These are phyloP conservation scores for Mycena galericulata DNA, from an alignment of 768 basidiomycete species.

Conservation along the genomic window DNA sequence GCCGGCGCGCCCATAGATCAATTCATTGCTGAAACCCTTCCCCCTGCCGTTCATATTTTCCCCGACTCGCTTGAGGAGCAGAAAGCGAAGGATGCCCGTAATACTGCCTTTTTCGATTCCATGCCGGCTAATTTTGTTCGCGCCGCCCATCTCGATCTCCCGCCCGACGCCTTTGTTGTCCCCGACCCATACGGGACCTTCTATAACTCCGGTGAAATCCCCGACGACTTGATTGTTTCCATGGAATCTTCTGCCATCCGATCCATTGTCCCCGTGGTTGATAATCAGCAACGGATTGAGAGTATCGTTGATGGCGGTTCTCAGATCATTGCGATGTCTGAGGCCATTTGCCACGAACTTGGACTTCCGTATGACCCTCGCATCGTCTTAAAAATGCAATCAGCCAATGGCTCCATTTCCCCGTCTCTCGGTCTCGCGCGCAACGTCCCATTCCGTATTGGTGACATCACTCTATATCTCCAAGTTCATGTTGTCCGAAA, in stretches of 20 bases:
- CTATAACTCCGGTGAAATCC: neutral
- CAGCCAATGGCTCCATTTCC: neutral
- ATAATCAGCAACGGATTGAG: conserved; percentile 2
- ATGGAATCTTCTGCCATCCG: conserved; percentile 30
- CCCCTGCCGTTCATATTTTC: too few relatives aligned
- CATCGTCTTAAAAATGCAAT: neutral
- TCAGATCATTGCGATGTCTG: conserved; percentile 38
- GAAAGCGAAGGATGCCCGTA: neutral
- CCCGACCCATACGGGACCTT: neutral
- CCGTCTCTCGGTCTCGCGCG: conserved; percentile 20
- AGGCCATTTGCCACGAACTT: conserved; percentile 26
- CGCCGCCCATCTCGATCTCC: neutral
- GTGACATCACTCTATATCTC: conserved; percentile 13
- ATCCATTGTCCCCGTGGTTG: neutral
- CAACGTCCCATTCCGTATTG: conserved; percentile 29
- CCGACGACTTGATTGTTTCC: conserved; percentile 12
- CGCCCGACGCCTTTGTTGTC: neutral
- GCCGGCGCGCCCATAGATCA: too few relatives aligned
- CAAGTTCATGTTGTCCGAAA: conserved; percentile 26
- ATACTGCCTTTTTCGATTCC: neutral
- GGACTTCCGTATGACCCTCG: neutral
- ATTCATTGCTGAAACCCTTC: neutral
- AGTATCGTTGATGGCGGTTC: conserved; percentile 39
- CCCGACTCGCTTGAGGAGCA: too few relatives aligned
- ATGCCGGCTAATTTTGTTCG: neutral